Base-by-base conservation (phyloP, 768 basidiomycete species). In the Glaciozyma antarctica region DNA sequence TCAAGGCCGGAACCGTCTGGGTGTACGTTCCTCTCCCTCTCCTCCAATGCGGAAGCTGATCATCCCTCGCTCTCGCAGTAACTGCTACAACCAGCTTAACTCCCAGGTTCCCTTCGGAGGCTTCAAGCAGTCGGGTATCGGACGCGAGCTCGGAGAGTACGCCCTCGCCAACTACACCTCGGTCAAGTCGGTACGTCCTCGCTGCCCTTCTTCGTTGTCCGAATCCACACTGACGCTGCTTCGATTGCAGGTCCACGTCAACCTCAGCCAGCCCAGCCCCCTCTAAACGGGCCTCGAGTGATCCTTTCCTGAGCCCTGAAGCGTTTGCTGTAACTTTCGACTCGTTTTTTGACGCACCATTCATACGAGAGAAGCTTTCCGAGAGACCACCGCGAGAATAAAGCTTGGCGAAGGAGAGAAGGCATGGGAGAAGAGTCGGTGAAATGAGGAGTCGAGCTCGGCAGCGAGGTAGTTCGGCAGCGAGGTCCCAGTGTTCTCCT, bases 1-100 rank as follows among this genome's bases (percentile, higher is more conserved):
- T 97, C 65, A 82, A 88, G 72, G 87, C 89, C 7, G 92, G 92
- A 43, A 64, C 68, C 45, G 68, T 69, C 34, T 69, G 68, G 68
- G 5, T 91, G 58, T 45, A 86, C 79, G 86, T 45, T 59, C 22
- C 28, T 6, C 22, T 28, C 10, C 30, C 17, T 45, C 24, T 9
- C 16, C 3, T 30, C 24, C 12, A 69, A 26, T 74, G 74, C 73
- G 60, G 66, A 65, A n/a, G 16, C 52, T 43, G 62, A 49, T 32
- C 32, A 32, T 4, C 49, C n/a, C 9, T 43, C 52, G 5, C 45
- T 4, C 51, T 21, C 41, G 43, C 34, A 28, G n/a, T 44, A 78
- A 79, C 71, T 73, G 73, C 56, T 75, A 75, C 71, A 73, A 73
- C 68, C 61, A 64, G 65, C 69, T 61, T 13, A 56, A 57, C 75